Percentiles rank a stretch among this genome's conserved stretches.
phyloP scores from a whole-genome alignment of 495 filamentous ascomycete species.

The Aspergillus leporis region DNA sequence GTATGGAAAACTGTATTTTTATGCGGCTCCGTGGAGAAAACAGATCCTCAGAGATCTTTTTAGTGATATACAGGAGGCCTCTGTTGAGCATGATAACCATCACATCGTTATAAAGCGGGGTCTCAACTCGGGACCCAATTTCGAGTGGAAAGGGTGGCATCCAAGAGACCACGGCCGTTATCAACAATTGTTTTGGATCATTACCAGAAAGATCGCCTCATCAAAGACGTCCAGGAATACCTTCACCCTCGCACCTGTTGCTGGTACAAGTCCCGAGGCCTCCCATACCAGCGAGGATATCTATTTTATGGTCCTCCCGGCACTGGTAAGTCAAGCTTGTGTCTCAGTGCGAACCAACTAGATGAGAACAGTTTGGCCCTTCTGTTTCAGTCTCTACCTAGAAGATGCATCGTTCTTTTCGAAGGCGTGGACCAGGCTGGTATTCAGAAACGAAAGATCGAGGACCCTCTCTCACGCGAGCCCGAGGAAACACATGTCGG shows the following conservation, averaged over 20 bases:
- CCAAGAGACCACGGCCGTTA: no score
- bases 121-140: not conserved
- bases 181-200: conserved; percentile 1
- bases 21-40: conserved; percentile 5
- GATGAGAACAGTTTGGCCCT: no score
- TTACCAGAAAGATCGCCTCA: conserved; percentile 11
- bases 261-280: conserved; percentile 53
- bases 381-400: no score
- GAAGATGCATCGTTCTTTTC: no score
- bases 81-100: not conserved
- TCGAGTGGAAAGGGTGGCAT: no score
- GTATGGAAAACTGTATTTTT: conserved; percentile 5
- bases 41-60: not conserved
- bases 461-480: no score
- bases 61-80: not conserved
- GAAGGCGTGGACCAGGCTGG: no score
- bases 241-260: conserved; percentile 13
- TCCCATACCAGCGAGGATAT: conserved; percentile 64
- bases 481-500: no score
- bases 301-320: conserved; percentile 69
- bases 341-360: no score
- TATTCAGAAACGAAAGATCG: no score
- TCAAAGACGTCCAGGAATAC: conserved; percentile 19
- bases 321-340: conserved; percentile 66
- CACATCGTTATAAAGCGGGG: not conserved